Evolutionary conservation across 257 asterid genomes (phyloP).

Genomic region (Solanum boliviense): DNA sequence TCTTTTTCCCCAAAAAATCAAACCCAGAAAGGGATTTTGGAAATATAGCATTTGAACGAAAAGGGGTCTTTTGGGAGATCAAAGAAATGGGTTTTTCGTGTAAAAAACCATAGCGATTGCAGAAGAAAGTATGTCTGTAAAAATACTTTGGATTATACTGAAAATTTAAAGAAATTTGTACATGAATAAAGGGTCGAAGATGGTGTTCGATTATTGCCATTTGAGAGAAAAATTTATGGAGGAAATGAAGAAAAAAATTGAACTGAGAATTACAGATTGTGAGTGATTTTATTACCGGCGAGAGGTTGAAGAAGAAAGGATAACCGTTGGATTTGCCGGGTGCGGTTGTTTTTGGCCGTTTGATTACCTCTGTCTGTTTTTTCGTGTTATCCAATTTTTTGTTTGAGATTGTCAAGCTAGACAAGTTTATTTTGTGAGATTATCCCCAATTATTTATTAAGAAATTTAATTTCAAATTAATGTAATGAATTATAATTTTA

Average conservation of each 20-base stretch:
- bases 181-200: slow-evolving; percentile 30
- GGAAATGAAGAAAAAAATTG: not conserved
- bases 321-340: slow-evolving; percentile 40
- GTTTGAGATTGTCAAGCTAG: not conserved
- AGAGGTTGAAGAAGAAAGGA: slow-evolving; percentile 20
- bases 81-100: slow-evolving; percentile 19
- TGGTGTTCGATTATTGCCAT: slow-evolving; percentile 9
- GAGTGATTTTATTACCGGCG: slow-evolving; percentile 24
- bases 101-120: slow-evolving; percentile 35
- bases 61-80: slow-evolving; percentile 18
- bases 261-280: slow-evolving; percentile 12
- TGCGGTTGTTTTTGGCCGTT: slow-evolving; percentile 30
- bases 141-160: slow-evolving; percentile 18
- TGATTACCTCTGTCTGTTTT: slow-evolving; percentile 5
- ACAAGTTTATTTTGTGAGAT: not conserved
- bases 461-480: not conserved
- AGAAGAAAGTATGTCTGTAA: slow-evolving; percentile 15
- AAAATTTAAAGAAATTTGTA: slow-evolving; percentile 41
- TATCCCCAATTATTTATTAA: too few relatives aligned
- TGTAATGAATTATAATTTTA: too few relatives aligned
- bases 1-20: slow-evolving; percentile 7
- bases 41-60: slow-evolving; percentile 36
- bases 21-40: slow-evolving; percentile 6
- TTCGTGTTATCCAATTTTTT: not conserved
- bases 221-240: not conserved